Base-by-base conservation (phyloP, 2,329 filamentous ascomycete species). In the Fusarium veterinarium region DNA sequence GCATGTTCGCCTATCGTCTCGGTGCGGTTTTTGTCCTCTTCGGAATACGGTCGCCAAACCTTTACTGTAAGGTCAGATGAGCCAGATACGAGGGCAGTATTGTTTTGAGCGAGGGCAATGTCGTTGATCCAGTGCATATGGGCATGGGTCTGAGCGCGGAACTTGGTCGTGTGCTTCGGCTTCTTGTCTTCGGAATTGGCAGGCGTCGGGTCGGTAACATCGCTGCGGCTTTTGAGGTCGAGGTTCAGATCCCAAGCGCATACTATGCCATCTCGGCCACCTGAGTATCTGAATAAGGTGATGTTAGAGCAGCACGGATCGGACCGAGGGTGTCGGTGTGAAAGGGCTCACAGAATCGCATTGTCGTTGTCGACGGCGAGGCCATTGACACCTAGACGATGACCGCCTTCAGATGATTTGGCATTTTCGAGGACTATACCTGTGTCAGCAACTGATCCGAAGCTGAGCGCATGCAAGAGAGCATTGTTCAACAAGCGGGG, bases 51-150 rank as follows among this genome's bases (percentile, higher is more conserved):
- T 62, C 95, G 90, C 96, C 95, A 98, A 77, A 97, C 84, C 82
- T 97, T 96, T 80, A 98, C 95, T 13, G 94, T 95, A 69, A 96
- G 91, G 81, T 98, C 95, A n/a, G 95, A 97, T 8, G 95, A 97
- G 25, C 93, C 95, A 14, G 95, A 97, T 37, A 97, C 92, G 53
- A 98, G 87, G 28, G 93, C 93, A 23, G 90, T 87, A 78, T 95
- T 94, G 77, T 91, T 90, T 79, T 95, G 90, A 12, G 92, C 92
- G 60, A 97, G 88, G 28, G 91, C 90, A 71, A 98, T 93, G 81
- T 97, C 95, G 83, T 97, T 98, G 84, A 98, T 92, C 95, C 95
- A 98, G 82, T 97, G 94, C 56, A 94, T 97, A 81, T 98, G 95
- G 13, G 95, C 95, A 74, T 90, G 88, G 20, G 86, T 88, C 76